Evolutionary conservation across 2,329 filamentous ascomycete genomes (phyloP).

Genomic region (Aspergillus carbonarius): DNA sequence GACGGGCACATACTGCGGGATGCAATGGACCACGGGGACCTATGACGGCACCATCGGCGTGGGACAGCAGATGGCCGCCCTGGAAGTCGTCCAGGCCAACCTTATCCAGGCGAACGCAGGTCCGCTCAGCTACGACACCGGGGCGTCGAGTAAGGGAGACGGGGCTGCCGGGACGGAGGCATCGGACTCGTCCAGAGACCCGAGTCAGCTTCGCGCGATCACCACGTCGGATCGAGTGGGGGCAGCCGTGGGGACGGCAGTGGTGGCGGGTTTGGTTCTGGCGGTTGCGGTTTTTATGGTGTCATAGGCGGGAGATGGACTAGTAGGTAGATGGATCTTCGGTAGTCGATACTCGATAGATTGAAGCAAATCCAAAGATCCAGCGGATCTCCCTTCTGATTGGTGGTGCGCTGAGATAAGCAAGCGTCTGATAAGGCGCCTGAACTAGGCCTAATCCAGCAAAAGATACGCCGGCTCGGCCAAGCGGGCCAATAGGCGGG

Average conservation of each 20-base stretch:
- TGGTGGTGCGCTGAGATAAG: neutral
- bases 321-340: too few species aligned
- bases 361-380: neutral
- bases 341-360: too few species aligned
- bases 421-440: neutral
- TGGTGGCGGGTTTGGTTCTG: conserved; percentile 24
- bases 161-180: conserved; percentile 33
- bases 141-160: conserved; percentile 55
- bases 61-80: conserved; percentile 39
- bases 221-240: conserved; percentile 29
- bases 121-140: conserved; percentile 47
- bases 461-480: conserved; percentile 17
- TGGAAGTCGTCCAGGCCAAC: conserved; percentile 62
- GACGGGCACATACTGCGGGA: conserved; percentile 41
- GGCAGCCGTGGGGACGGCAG: conserved; percentile 29
- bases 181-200: conserved; percentile 14
- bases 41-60: conserved; percentile 37
- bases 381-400: neutral
- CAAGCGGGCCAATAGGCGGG: conserved; percentile 7
- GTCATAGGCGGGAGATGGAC: neutral
- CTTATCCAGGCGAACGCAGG: conserved; percentile 41
- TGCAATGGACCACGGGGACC: conserved; percentile 35
- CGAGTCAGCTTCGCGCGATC: conserved; percentile 23
- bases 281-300: neutral
- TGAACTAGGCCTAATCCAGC: neutral